Conservation (phyloP, 345 rosid species). For the Acer campestre region DNA sequence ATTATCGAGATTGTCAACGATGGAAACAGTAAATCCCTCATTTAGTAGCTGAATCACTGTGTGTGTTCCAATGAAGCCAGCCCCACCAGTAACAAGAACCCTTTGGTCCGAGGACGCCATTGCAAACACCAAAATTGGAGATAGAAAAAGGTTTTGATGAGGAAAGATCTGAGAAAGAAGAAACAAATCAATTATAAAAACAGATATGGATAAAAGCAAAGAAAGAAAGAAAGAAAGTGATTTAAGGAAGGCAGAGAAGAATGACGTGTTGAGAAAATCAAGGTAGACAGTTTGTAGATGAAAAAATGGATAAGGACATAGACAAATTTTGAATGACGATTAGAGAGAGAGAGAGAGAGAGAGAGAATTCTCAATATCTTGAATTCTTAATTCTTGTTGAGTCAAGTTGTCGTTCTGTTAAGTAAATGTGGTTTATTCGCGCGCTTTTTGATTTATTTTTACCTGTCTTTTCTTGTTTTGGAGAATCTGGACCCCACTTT, state of each 20-base stretch:
- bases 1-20: conserved; percentile 89
- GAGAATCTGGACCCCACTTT: too few species aligned
- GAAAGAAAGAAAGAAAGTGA: neutral
- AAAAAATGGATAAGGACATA: conserved; percentile 40
- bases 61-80: conserved; percentile 96
- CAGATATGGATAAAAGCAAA: neutral
- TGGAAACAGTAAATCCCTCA: conserved; percentile 72
- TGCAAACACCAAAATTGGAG: neutral
- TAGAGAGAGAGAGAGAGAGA: too few species aligned
- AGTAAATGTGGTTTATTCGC: conserved; percentile 4
- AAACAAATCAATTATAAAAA: too few species aligned
- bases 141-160: neutral
- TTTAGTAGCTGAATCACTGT: conserved; percentile 83
- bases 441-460: conserved; percentile 9
- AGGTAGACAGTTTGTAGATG: conserved; percentile 26
- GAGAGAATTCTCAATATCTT: neutral
- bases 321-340: neutral
- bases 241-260: neutral
- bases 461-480: too few species aligned
- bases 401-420: conserved; percentile 1
- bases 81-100: conserved; percentile 94
- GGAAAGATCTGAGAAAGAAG: neutral
- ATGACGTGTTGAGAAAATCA: conserved; percentile 35
- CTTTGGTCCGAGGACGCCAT: conserved; percentile 50
- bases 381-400: neutral